phyloP scores from a whole-genome alignment of 805 yeast genomes.

The Ogataea trehaloabstinens region DNA sequence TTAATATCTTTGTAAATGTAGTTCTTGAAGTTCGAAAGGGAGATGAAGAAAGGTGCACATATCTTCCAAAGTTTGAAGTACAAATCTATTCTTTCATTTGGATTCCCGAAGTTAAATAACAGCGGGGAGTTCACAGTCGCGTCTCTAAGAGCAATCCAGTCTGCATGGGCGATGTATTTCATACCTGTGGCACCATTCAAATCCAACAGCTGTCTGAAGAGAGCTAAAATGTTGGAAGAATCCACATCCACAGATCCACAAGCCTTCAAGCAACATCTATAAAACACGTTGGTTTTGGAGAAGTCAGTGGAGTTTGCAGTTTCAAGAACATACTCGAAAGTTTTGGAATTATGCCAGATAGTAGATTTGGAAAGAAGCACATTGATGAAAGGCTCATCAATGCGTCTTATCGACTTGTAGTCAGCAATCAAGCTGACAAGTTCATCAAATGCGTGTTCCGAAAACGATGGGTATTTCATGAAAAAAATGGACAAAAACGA shows the following conservation, averaged over 20 bases:
- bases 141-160: slow-evolving; percentile 81
- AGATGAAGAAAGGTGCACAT: slow-evolving; percentile 47
- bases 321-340: slow-evolving; percentile 59
- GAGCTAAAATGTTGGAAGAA: slow-evolving; percentile 47
- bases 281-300: slow-evolving; percentile 63
- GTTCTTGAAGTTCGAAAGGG: slow-evolving; percentile 45
- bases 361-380: slow-evolving; percentile 66
- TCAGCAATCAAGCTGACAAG: slow-evolving; percentile 55
- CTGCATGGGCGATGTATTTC: slow-evolving; percentile 72
- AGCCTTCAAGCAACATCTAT: slow-evolving; percentile 71
- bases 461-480: slow-evolving; percentile 48
- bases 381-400: slow-evolving; percentile 82
- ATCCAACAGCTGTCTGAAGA: slow-evolving; percentile 30
- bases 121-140: slow-evolving; percentile 56
- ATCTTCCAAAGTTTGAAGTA: slow-evolving; percentile 55
- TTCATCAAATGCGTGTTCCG: slow-evolving; percentile 53
- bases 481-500: slow-evolving; percentile 69
- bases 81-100: slow-evolving; percentile 47
- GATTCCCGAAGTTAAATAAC: slow-evolving; percentile 27
- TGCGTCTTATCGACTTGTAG: slow-evolving; percentile 54
- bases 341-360: slow-evolving; percentile 64
- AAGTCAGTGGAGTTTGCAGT: slow-evolving; percentile 59
- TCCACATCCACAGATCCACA: slow-evolving; percentile 61
- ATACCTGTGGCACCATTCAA: slow-evolving; percentile 54
- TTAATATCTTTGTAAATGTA: slow-evolving; percentile 44